A percentile compares a stretch with the other conserved stretches of the same genome.
Conservation (phyloP, 805 yeast genomes). For the Yarrowia deformans region DNA sequence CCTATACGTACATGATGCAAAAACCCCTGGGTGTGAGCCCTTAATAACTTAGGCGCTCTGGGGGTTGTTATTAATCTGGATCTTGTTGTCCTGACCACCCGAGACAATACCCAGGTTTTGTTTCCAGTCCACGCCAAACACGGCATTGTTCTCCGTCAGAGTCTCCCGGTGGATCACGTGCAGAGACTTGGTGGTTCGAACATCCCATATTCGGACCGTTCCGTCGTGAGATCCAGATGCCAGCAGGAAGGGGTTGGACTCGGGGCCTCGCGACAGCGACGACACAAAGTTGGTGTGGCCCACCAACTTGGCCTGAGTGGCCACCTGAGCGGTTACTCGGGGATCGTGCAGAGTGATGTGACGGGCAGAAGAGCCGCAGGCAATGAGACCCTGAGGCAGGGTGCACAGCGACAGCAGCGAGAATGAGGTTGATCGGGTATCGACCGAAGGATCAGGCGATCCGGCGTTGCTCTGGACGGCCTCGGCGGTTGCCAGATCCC, state of each 20-base stretch:
- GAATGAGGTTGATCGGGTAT: constrained; percentile 85
- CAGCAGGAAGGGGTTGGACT: constrained; percentile 73
- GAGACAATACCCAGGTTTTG: constrained; percentile 79
- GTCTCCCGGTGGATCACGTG: constrained; percentile 81
- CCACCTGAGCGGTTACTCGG: constrained; percentile 61
- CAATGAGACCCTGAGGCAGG: constrained; percentile 68
- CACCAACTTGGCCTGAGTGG: constrained; percentile 70
- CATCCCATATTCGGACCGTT: constrained; percentile 88
- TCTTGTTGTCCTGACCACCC: constrained; percentile 93
- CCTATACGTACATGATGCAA: constrained; percentile 31
- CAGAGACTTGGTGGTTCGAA: constrained; percentile 70
- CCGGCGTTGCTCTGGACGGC: constrained; percentile 56
- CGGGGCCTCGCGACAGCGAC: constrained; percentile 74
- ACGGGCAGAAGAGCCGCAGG: constrained; percentile 97
- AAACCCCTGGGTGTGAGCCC: neutral
- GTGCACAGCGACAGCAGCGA: constrained; percentile 79
- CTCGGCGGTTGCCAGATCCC: constrained; percentile 90
- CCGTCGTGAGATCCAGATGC: constrained; percentile 97
- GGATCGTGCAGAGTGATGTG: constrained; percentile 96
- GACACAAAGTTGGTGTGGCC: constrained; percentile 95
- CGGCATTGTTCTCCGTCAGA: constrained; percentile 61
- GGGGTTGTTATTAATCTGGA: constrained; percentile 72
- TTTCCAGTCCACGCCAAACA: constrained; percentile 89
- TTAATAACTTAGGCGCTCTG: constrained; percentile 14
- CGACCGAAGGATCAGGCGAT: constrained; percentile 49